Evolutionary conservation across 441 rosid species (phyloP).

Genomic region (Biscutella laevigata): DNA sequence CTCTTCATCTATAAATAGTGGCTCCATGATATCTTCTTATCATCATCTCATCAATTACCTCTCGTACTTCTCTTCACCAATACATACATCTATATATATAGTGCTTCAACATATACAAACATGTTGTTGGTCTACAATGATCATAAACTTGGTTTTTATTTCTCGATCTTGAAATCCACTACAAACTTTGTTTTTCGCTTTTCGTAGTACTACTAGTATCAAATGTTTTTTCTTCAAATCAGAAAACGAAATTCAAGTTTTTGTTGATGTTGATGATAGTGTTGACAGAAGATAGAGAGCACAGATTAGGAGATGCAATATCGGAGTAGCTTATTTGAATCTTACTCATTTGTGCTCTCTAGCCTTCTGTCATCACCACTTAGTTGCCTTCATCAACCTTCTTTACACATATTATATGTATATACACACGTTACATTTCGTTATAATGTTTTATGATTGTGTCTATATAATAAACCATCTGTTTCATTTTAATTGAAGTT

Average conservation of each 20-base stretch:
- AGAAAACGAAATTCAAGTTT: too few relatives aligned
- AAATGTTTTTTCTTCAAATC: too few relatives aligned
- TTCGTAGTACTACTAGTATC: too few relatives aligned
- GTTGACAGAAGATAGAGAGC: conserved; percentile 99
- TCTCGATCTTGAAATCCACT: too few relatives aligned
- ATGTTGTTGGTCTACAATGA: too few relatives aligned
- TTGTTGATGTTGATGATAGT: too few relatives aligned
- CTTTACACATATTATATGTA: not conserved
- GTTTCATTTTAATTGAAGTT: too few relatives aligned
- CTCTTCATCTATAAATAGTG: conserved; percentile 22
- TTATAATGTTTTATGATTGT: too few relatives aligned
- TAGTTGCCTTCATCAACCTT: conserved; percentile 10
- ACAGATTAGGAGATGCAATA: conserved; percentile 60
- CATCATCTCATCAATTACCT: conserved; percentile 17
- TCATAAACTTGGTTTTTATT: not conserved
- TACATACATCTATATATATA: not conserved
- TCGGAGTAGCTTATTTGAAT: conserved; percentile 23
- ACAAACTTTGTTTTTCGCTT: too few relatives aligned
- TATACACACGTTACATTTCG: too few relatives aligned
- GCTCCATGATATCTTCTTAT: conserved; percentile 6
- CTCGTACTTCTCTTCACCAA: not conserved
- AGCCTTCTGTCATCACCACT: conserved; percentile 65
- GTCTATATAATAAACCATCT: too few relatives aligned
- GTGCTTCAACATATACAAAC: not conserved
- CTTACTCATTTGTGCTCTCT: conserved; percentile 78